These are phyloP conservation scores for Botrytis byssoidea DNA, from an alignment of 2,329 filamentous ascomycete genomes.

Conservation along the genomic window DNA sequence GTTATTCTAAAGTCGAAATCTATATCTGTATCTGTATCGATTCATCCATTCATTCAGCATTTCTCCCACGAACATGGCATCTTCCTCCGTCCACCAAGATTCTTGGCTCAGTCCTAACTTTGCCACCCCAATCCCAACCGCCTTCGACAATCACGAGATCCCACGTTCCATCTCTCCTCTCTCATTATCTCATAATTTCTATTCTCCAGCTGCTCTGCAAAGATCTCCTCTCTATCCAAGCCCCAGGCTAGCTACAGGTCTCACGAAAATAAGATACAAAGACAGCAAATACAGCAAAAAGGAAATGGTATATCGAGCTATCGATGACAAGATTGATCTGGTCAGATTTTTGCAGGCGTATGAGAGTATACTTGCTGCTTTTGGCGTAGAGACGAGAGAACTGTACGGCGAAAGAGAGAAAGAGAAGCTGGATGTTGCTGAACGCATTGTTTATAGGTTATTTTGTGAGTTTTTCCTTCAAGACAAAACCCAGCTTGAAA, in stretches of 20 bases:
- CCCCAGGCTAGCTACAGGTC: no score
- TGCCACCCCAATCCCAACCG: background rate
- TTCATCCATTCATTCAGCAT: no score
- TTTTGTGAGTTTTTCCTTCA: background rate
- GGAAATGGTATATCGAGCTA: slow-evolving; percentile 11
- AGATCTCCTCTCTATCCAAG: background rate
- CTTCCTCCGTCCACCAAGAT: background rate
- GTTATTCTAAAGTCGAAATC: background rate
- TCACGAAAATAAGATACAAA: rapidly evolving
- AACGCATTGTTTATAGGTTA: background rate
- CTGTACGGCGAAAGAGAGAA: background rate
- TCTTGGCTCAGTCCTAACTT: background rate
- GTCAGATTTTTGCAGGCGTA: slow-evolving; percentile 14
- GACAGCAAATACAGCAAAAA: background rate
- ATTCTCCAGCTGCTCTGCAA: background rate
- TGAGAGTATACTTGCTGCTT: slow-evolving; percentile 1
- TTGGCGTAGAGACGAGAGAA: background rate
- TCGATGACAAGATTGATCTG: slow-evolving; percentile 7
- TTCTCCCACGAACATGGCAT: background rate
- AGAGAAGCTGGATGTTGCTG: background rate
- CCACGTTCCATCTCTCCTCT: background rate
- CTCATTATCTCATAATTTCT: background rate
- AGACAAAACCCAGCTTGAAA: no score
- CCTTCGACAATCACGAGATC: background rate
- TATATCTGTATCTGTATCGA: background rate